A percentile compares a stretch with the other conserved stretches of the same genome.
Evolutionary conservation across 2,329 filamentous ascomycete species (phyloP).

Genomic region (Alternaria brassicicola): DNA sequence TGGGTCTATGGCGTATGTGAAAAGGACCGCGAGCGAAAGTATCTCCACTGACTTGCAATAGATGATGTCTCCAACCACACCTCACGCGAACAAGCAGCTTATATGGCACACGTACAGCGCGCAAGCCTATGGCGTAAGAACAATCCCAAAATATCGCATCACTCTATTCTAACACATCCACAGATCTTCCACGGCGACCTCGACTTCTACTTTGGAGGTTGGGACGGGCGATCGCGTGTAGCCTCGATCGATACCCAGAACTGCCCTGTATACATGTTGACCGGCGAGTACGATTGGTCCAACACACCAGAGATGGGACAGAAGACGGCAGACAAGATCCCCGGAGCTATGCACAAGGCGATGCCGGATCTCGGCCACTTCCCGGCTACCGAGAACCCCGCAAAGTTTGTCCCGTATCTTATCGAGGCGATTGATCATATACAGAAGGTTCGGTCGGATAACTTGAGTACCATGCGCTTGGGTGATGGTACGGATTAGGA

Average conservation of each 20-base stretch:
- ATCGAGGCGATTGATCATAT: constrained; percentile 50
- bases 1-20: constrained; percentile 54
- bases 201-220: constrained; percentile 60
- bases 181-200: constrained; percentile 59
- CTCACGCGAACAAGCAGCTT: constrained; percentile 54
- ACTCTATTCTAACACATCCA: not conserved
- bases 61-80: constrained; percentile 57
- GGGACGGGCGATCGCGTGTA: constrained; percentile 55
- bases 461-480: constrained; percentile 41
- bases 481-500: constrained; percentile 32
- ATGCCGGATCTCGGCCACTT: constrained; percentile 58
- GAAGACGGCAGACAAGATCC: constrained; percentile 56
- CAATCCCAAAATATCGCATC: not conserved
- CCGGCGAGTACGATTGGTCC: constrained; percentile 58
- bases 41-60: constrained; percentile 13
- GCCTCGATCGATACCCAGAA: constrained; percentile 55
- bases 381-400: constrained; percentile 55
- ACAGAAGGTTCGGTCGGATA: constrained; percentile 39
- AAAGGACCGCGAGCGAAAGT: not conserved
- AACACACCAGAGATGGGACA: constrained; percentile 56
- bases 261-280: constrained; percentile 60
- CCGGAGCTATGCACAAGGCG: constrained; percentile 52
- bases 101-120: constrained; percentile 59
- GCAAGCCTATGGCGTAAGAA: constrained; percentile 55
- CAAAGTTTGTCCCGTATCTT: constrained; percentile 48